phyloP scores from a whole-genome alignment of 192 early-diverging fungal genomes.

The Coemansia sp. region DNA sequence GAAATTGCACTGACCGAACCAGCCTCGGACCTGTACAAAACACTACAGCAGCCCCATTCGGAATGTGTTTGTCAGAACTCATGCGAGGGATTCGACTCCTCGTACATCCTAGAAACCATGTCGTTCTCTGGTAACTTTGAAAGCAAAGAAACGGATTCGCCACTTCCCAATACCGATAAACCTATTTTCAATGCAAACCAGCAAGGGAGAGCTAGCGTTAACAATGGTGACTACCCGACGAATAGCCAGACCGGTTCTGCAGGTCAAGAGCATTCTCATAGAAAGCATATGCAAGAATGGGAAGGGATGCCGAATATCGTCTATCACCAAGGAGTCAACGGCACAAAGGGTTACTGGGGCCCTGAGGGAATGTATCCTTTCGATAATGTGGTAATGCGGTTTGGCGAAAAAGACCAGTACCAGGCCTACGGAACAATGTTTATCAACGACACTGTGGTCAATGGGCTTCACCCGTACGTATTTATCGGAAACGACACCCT shows the following conservation, averaged over 20 bases:
- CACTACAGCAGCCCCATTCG: not conserved
- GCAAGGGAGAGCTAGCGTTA: not conserved
- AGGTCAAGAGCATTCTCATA: not conserved
- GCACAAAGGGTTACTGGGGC: slow-evolving; percentile 45
- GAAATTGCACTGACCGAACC: slow-evolving; percentile 11
- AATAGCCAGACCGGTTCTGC: not conserved
- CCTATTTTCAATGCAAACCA: not conserved
- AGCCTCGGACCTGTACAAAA: not conserved
- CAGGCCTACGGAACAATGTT: slow-evolving; percentile 52
- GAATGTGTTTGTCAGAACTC: not conserved
- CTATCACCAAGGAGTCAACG: slow-evolving; percentile 33
- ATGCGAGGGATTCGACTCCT: not conserved
- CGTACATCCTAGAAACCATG: no score
- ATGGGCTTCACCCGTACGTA: slow-evolving; percentile 44
- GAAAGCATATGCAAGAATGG: slow-evolving; percentile 32
- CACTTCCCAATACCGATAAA: no score
- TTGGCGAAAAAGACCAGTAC: slow-evolving; percentile 45
- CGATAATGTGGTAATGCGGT: slow-evolving; percentile 45
- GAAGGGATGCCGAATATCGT: slow-evolving; percentile 35
- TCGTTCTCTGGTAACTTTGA: no score
- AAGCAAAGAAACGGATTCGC: no score
- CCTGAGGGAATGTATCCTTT: slow-evolving; percentile 49
- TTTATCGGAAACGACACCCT: slow-evolving; percentile 51
- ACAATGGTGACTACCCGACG: not conserved
- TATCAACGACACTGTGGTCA: slow-evolving; percentile 45